phyloP scores from a whole-genome alignment of 768 basidiomycete genomes.

The Coprinopsis cinerea region DNA sequence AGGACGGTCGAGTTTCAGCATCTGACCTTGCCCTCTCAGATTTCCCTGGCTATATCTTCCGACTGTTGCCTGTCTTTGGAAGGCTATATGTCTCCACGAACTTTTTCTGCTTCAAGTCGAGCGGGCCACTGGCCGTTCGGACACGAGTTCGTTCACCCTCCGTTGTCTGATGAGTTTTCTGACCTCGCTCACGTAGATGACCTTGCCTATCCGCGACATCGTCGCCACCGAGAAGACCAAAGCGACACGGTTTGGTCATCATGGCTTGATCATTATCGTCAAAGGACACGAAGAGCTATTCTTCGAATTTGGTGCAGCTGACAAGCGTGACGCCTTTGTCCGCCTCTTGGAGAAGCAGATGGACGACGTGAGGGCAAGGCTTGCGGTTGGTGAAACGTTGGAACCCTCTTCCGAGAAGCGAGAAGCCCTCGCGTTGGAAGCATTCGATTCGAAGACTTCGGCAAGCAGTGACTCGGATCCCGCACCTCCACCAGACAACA shows the following conservation, averaged over 20 bases:
- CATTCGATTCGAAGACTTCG: constrained; percentile 57
- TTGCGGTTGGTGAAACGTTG: constrained; percentile 37
- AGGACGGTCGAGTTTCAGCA: background rate
- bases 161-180: constrained; percentile 4
- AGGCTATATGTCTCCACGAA: constrained; percentile 88
- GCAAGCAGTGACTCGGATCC: constrained; percentile 36
- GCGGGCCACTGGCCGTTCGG: constrained; percentile 67
- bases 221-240: constrained; percentile 78
- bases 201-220: constrained; percentile 86
- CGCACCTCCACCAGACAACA: constrained; percentile 42
- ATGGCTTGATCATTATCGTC: constrained; percentile 85
- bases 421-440: constrained; percentile 79
- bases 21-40: constrained; percentile 38
- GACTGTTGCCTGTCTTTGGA: constrained; percentile 85
- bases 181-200: constrained; percentile 58
- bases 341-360: constrained; percentile 72
- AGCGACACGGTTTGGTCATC: constrained; percentile 85
- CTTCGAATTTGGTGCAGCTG: constrained; percentile 84
- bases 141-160: constrained; percentile 60
- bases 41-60: constrained; percentile 85
- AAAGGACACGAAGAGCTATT: constrained; percentile 97
- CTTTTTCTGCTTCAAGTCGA: constrained; percentile 93
- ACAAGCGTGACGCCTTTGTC: constrained; percentile 76
- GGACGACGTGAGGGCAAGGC: constrained; percentile 57
- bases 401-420: constrained; percentile 47